Evolutionary conservation across 176 grass and related monocot species (phyloP), one percentile per base, ranked within the genome.

Genomic region (Olyra latifolia): DNA sequence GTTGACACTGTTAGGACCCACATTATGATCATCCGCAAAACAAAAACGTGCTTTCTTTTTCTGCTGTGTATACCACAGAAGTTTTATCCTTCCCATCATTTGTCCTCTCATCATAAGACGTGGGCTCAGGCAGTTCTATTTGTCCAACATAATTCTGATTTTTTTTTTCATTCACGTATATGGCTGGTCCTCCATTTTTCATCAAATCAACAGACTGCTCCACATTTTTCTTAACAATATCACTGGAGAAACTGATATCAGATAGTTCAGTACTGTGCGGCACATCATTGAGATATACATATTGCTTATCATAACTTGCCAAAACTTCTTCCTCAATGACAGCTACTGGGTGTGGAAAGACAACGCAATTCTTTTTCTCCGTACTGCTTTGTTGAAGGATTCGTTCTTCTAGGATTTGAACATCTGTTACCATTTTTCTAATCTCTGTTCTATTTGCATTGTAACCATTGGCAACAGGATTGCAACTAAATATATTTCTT

Each of bases 351-450:
- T 63, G 22, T 4, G 55, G 30, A 71, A 78, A 50, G 11, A 71
- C 43, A 15, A 22, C 56, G 23, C 1, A 61, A 71, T 52, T 54
- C 16, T 53, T 8, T 25, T 42, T 40, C 10, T 9, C 23, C 1
- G 11, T 40, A 23, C 17, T 62, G 24, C 14, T 63, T 71, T 43
- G 43, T 59, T 57, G n/a, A 84, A 49, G 42, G n/a, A 32, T 77
- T 77, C 13, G 28, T 69, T 61, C 64, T 50, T 61, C 42, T 70
- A 66, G 53, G 12, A 30, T 49, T 8, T 49, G 20, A 60, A 70
- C 74, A 67, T 50, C 66, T 62, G 74, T 61, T 16, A 43, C 43
- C 45, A 62, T 78, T 78, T 30, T 78, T 53, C 56, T 62, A 16
- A 71, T 71, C 15, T 54, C 23, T 6, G 14, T 27, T 52, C 78